Conservation (phyloP, 2,329 filamentous ascomycete species). For the Pseudofabraea citricarpa region DNA sequence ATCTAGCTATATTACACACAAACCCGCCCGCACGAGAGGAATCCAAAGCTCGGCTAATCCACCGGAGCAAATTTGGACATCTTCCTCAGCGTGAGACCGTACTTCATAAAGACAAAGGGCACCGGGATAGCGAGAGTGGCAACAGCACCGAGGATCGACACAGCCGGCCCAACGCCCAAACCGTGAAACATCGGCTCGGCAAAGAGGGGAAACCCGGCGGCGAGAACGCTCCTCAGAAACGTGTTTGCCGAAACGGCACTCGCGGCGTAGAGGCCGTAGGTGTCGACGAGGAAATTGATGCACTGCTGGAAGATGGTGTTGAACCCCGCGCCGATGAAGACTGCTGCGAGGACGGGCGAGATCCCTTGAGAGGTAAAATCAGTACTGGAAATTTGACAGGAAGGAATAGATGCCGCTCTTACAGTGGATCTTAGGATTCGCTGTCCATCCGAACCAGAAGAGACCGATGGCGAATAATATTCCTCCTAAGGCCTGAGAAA, state of each 20-base stretch:
- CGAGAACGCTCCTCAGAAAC: slow-evolving; percentile 38
- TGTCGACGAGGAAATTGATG: slow-evolving; percentile 31
- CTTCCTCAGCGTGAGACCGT: slow-evolving; percentile 31
- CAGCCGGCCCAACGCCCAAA: slow-evolving; percentile 59
- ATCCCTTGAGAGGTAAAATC: too few relatives aligned
- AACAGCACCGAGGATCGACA: slow-evolving; percentile 57
- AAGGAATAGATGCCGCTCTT: too few relatives aligned
- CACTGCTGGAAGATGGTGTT: slow-evolving; percentile 28
- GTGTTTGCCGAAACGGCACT: slow-evolving; percentile 40
- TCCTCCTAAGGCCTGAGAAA: slow-evolving; percentile 27
- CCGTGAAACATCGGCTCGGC: slow-evolving; percentile 51
- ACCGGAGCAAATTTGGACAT: slow-evolving; percentile 38
- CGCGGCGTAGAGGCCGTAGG: slow-evolving; percentile 42
- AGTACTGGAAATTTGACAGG: too few relatives aligned
- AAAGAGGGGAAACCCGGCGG: slow-evolving; percentile 39
- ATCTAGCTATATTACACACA: too few relatives aligned
- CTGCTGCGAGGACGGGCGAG: slow-evolving; percentile 17
- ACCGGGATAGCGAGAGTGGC: slow-evolving; percentile 49
- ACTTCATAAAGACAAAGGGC: slow-evolving; percentile 48
- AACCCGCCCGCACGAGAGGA: too few relatives aligned
- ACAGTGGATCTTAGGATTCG: slow-evolving; percentile 18
- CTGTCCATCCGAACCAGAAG: slow-evolving; percentile 27
- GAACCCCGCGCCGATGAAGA: slow-evolving; percentile 24
- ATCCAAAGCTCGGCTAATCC: too few relatives aligned
- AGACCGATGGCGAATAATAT: slow-evolving; percentile 23